Conservation (phyloP, 208 protist species). For the Wallacemonas sp. region DNA sequence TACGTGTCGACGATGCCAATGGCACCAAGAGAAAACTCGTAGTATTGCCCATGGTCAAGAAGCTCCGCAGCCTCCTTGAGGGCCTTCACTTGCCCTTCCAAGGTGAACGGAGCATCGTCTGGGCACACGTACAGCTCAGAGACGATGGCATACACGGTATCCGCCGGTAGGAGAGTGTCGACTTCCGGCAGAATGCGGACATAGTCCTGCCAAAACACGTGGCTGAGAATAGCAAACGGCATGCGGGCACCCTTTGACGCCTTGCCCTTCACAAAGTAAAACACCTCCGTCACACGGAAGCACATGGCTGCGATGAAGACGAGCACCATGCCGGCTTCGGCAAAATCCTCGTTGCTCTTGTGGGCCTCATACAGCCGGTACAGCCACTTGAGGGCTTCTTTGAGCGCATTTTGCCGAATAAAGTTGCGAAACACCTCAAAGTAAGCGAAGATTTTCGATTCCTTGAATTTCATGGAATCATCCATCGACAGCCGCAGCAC, state of each 20-base stretch:
- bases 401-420: slow-evolving; percentile 74
- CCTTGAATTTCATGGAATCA: slow-evolving; percentile 81
- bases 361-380: slow-evolving; percentile 81
- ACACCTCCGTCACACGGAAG: slow-evolving; percentile 88
- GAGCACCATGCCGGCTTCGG: slow-evolving; percentile 84
- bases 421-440: slow-evolving; percentile 86
- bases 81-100: slow-evolving; percentile 79
- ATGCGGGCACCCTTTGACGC: slow-evolving; percentile 72
- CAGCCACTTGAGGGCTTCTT: slow-evolving; percentile 83
- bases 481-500: slow-evolving; percentile 76
- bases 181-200: slow-evolving; percentile 84
- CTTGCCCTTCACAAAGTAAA: slow-evolving; percentile 75
- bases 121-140: slow-evolving; percentile 78
- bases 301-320: slow-evolving; percentile 84
- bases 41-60: slow-evolving; percentile 82
- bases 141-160: slow-evolving; percentile 79
- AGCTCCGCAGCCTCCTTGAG: slow-evolving; percentile 82
- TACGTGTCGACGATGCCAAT: slow-evolving; percentile 73
- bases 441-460: slow-evolving; percentile 71
- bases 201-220: slow-evolving; percentile 93
- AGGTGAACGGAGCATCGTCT: slow-evolving; percentile 76
- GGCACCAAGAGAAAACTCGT: slow-evolving; percentile 67
- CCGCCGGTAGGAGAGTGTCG: slow-evolving; percentile 54
- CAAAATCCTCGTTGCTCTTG: slow-evolving; percentile 66
- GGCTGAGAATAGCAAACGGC: slow-evolving; percentile 60